Conservation (phyloP, 2,329 filamentous ascomycete species). For the Aureobasidium sp. region DNA sequence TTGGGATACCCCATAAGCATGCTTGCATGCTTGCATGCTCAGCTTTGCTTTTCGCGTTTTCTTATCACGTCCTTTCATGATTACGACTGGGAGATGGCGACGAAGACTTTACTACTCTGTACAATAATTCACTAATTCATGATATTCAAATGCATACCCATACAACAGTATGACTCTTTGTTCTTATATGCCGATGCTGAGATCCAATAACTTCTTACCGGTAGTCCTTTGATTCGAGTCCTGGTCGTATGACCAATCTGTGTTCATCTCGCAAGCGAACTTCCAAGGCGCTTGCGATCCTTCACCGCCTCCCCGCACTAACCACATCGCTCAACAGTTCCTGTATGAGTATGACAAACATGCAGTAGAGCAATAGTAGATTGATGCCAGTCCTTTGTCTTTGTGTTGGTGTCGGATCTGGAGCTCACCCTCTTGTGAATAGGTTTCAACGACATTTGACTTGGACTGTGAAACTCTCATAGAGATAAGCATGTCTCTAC, state of each 20-base stretch:
- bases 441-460: not conserved
- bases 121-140: conserved; percentile 10
- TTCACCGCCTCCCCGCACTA: conserved; percentile 6
- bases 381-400: not conserved
- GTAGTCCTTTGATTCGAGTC: not conserved
- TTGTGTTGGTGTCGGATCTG: not conserved
- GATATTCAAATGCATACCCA: not conserved
- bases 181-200: not conserved
- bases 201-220: too few relatives aligned
- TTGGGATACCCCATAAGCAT: conserved; percentile 1
- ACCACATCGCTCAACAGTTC: not conserved
- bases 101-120: not conserved
- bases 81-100: not conserved
- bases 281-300: conserved; percentile 10
- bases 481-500: conserved; percentile 28
- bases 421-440: not conserved
- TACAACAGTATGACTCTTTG: not conserved
- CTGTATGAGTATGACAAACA: not conserved
- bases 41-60: not conserved
- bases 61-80: conserved; percentile 3
- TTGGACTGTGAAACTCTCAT: not conserved
- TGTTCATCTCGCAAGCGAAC: conserved; percentile 5
- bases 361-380: not conserved
- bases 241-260: not conserved
- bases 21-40: not conserved